phyloP scores from a whole-genome alignment of 805 yeast genomes.

The Pichia pseudocactophila region DNA sequence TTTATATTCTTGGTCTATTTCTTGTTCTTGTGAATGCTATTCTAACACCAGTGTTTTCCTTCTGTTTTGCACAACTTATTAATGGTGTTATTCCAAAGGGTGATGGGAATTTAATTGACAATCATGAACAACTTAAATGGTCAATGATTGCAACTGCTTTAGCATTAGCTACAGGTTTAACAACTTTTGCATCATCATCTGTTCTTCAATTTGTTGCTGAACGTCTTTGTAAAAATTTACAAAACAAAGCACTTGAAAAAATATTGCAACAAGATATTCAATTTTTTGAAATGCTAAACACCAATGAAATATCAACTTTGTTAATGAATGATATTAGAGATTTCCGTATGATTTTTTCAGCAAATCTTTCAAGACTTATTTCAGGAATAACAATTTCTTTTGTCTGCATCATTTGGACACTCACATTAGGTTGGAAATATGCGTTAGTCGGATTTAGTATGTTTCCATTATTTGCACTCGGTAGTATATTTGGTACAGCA shows the following conservation, averaged over 20 bases:
- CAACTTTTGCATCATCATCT: constrained; percentile 42
- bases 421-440: constrained; percentile 76
- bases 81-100: constrained; percentile 48
- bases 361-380: constrained; percentile 46
- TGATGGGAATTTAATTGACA: constrained; percentile 19
- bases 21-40: constrained; percentile 51
- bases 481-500: constrained; percentile 25
- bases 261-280: constrained; percentile 43
- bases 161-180: constrained; percentile 54
- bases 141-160: constrained; percentile 53
- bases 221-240: constrained; percentile 48
- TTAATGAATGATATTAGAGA: constrained; percentile 79
- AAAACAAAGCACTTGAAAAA: constrained; percentile 39
- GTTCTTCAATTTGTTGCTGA: constrained; percentile 56
- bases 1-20: constrained; percentile 42
- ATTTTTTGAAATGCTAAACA: constrained; percentile 41
- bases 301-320: constrained; percentile 54
- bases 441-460: constrained; percentile 75
- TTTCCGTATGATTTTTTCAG: constrained; percentile 53
- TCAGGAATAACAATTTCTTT: constrained; percentile 46
- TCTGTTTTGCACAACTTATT: constrained; percentile 60
- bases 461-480: constrained; percentile 52
- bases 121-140: constrained; percentile 46
- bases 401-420: constrained; percentile 70
- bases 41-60: constrained; percentile 71